Evolutionary conservation across 2,329 filamentous ascomycete genomes (phyloP), one percentile per base, ranked within the genome.

Genomic region (Trichoderma koningii): DNA sequence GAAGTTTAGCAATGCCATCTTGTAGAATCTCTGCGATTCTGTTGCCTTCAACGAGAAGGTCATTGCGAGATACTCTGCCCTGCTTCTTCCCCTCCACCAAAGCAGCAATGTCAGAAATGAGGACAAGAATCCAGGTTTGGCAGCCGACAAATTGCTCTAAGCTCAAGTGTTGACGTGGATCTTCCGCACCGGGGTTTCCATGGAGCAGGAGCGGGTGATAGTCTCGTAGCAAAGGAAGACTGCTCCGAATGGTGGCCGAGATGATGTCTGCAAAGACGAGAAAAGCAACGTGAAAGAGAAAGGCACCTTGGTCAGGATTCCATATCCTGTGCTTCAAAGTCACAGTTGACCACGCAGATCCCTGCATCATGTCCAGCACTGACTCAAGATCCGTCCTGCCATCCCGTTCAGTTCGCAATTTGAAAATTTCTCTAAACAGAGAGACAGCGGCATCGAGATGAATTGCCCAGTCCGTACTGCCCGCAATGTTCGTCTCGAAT

Each of bases 401-500:
- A 21, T 44, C 48, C 1, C 14, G 47, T 30, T 23, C 1, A 7
- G 6, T 21, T 3, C 5, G 7, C 7, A 42, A 15, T 5, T 52
- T n/a, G 14, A 65, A 30, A 21, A 52, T 61, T 19, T 65, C 53
- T 45, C 53, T 51, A 2, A 65, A 51, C 3, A 65, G n/a, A 12
- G 63, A 59, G 1, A 61, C 28, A 3, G 53, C 63, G 7, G 63
- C 63, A 15, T 34, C 44, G 14, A 59, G 47, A 7, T 65, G 63
- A 23, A 51, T 50, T 0, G 26, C 44, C 63, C 63, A 63, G 73
- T 73, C 48, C 76, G 77, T 72, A 71, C 80, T 65, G 77, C 72
- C 74, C 19, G 70, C 71, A 26, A 73, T 71, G n/a, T 72, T 70
- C 17, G 76, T 67, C 71, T 82, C 80, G 65, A 81, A 82, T 63